Conservation (phyloP, 2,329 filamentous ascomycete species). For the Talaromyces sp. region DNA sequence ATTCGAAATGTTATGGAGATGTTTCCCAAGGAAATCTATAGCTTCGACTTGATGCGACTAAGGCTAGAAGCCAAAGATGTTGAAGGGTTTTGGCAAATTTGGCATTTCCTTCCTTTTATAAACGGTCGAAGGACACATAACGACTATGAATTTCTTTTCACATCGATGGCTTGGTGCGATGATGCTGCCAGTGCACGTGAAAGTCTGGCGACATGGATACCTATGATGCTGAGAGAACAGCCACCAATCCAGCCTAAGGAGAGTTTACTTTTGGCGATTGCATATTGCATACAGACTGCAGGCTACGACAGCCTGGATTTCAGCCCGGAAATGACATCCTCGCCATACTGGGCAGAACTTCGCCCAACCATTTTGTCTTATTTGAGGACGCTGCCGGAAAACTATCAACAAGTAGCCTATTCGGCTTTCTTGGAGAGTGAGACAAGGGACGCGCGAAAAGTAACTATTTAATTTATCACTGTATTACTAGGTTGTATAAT, state of each 20-base stretch:
- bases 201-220: conserved; percentile 50
- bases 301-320: not conserved
- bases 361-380: not conserved
- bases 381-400: not conserved
- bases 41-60: conserved; percentile 19
- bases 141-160: conserved; percentile 55
- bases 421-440: not conserved
- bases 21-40: not conserved
- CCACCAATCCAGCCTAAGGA: conserved; percentile 45
- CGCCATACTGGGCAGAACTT: not conserved
- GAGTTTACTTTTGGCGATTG: conserved; percentile 29
- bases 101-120: conserved; percentile 52
- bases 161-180: conserved; percentile 40
- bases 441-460: not conserved
- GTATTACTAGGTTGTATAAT: not conserved
- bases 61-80: conserved; percentile 45
- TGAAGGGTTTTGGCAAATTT: conserved; percentile 57
- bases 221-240: conserved; percentile 55
- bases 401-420: not conserved
- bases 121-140: conserved; percentile 44
- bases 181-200: conserved; percentile 42
- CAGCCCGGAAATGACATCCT: not conserved
- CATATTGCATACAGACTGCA: conserved; percentile 28
- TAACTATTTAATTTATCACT: not conserved
- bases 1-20: conserved; percentile 23